Conservation (phyloP, 441 rosid genomes). For the Brassica balearica region DNA sequence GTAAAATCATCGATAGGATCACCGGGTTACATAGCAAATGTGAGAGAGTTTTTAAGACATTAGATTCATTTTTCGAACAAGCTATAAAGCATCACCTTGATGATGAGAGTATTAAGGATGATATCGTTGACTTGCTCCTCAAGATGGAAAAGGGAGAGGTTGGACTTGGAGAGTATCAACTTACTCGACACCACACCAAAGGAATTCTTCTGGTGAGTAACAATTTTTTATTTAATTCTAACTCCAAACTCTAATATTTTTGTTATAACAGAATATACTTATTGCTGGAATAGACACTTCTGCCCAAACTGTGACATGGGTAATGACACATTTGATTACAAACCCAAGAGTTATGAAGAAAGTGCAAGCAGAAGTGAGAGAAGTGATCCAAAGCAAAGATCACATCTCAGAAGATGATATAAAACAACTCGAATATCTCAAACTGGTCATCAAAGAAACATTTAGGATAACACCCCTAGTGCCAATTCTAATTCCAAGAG, state of each 20-base stretch:
- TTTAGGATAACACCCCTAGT: conserved; percentile 29
- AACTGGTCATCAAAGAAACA: conserved; percentile 39
- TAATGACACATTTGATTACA: conserved; percentile 37
- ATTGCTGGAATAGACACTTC: conserved; percentile 36
- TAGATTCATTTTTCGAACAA: conserved; percentile 32
- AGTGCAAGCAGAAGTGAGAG: conserved; percentile 39
- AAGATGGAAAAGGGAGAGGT: conserved; percentile 36
- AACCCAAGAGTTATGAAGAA: conserved; percentile 40
- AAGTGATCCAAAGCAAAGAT: conserved; percentile 24
- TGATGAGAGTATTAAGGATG: conserved; percentile 23
- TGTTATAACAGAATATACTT: conserved; percentile 34
- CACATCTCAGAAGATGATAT: conserved; percentile 31
- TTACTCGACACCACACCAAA: conserved; percentile 41
- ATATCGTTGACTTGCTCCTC: conserved; percentile 35
- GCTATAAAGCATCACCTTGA: conserved; percentile 36
- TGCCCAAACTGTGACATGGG: conserved; percentile 36
- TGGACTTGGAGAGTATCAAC: conserved; percentile 34
- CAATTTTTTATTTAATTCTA: too few species aligned
- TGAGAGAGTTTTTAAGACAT: conserved; percentile 23
- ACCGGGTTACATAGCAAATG: conserved; percentile 27
- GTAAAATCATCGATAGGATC: conserved; percentile 25
- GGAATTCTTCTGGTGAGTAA: conserved; percentile 39
- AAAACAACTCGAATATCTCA: conserved; percentile 36
- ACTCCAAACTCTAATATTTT: neutral
- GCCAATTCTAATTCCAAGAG: conserved; percentile 42